Conservation (phyloP, 169 alveolate species). For the Blepharisma undulans region DNA sequence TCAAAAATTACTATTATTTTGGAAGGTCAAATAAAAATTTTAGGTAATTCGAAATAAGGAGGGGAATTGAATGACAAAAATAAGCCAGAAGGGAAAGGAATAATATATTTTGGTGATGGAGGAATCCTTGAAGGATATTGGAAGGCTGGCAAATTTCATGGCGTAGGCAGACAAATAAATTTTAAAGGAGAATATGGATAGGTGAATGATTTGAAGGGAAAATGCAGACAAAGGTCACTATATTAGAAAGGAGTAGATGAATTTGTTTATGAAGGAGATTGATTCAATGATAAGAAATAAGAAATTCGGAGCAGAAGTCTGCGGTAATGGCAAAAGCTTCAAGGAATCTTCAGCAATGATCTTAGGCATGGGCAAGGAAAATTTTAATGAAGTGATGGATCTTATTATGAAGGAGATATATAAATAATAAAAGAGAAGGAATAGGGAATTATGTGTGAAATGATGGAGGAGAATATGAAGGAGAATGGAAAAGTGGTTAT, state of each 20-base stretch:
- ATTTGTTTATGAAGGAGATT: not conserved
- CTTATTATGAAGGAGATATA: conserved; percentile 65
- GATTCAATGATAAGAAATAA: conserved; percentile 51
- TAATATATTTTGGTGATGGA: not conserved
- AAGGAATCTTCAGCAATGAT: conserved; percentile 12
- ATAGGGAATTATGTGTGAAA: not conserved
- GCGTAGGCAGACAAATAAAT: conserved; percentile 52
- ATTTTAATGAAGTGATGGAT: conserved; percentile 55
- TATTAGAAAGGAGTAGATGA: no score
- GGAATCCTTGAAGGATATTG: conserved; percentile 40
- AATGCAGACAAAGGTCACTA: not conserved
- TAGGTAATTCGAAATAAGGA: not conserved
- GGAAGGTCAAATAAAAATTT: no score
- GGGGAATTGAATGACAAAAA: conserved; percentile 15
- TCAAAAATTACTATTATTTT: no score
- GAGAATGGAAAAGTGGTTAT: conserved; percentile 83
- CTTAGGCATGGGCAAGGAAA: conserved; percentile 55
- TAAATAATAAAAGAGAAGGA: not conserved
- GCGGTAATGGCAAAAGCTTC: not conserved
- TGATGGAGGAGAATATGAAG: conserved; percentile 42
- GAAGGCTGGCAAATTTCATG: conserved; percentile 48
- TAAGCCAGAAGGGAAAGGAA: conserved; percentile 4
- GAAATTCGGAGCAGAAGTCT: not conserved
- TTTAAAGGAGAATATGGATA: conserved; percentile 52
- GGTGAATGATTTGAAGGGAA: conserved; percentile 37